phyloP scores from a whole-genome alignment of 345 rosid genomes.

The Dovyalis caffra region DNA sequence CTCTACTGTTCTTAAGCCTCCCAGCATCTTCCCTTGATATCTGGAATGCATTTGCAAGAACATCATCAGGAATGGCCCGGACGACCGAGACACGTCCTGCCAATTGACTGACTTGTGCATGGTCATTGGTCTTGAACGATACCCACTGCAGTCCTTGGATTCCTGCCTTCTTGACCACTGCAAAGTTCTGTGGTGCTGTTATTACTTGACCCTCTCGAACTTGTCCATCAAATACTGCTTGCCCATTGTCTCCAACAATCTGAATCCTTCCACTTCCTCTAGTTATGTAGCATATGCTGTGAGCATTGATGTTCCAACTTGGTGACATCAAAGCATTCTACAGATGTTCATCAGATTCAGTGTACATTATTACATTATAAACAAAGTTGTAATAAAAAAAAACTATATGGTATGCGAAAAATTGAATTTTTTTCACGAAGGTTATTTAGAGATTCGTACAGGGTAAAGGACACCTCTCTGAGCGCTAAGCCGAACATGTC shows the following conservation, averaged over 20 bases:
- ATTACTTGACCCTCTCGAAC: conserved; percentile 35
- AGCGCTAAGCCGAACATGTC: conserved; percentile 48
- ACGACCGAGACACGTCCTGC: conserved; percentile 31
- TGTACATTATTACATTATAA: neutral
- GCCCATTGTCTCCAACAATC: conserved; percentile 29
- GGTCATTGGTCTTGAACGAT: conserved; percentile 33
- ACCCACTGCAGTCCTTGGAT: conserved; percentile 36
- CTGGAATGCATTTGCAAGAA: conserved; percentile 26
- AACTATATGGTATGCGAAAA: neutral
- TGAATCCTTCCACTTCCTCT: conserved; percentile 36
- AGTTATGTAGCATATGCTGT: conserved; percentile 33
- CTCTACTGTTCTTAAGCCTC: conserved; percentile 28
- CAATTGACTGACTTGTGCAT: conserved; percentile 21
- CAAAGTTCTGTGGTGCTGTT: conserved; percentile 36
- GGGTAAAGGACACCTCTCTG: conserved; percentile 45
- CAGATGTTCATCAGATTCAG: neutral
- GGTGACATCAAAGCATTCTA: conserved; percentile 40
- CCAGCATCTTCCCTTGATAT: conserved; percentile 38
- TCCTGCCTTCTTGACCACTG: conserved; percentile 31
- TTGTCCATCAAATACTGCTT: conserved; percentile 23
- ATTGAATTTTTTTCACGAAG: neutral
- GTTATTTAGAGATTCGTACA: conserved; percentile 9
- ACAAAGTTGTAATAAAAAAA: neutral
- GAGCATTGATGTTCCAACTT: conserved; percentile 37
- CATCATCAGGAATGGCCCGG: conserved; percentile 31